Evolutionary conservation across 768 basidiomycete species (phyloP).

Genomic region (Rhodotorula paludigena): DNA sequence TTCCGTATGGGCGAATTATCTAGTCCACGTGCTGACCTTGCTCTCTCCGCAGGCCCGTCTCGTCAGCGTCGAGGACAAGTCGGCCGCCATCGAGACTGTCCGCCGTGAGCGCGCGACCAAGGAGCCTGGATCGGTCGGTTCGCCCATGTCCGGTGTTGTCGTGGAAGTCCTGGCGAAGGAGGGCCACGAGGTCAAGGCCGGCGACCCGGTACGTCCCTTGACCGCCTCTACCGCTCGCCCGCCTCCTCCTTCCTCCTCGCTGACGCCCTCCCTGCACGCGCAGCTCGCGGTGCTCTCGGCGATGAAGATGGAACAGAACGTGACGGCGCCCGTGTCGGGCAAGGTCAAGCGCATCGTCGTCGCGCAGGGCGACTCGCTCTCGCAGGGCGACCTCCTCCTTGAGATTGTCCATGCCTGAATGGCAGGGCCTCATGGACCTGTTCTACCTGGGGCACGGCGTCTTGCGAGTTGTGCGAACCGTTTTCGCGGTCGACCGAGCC

Average conservation of each 20-base stretch:
- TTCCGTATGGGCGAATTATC: too few relatives aligned
- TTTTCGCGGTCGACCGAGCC: too few relatives aligned
- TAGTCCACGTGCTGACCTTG: too few relatives aligned
- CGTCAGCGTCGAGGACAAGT: conserved; percentile 91
- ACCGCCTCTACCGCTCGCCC: conserved; percentile 51
- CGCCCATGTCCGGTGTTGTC: conserved; percentile 65
- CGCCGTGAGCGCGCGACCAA: conserved; percentile 84
- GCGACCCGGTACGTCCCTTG: conserved; percentile 91
- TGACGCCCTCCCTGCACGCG: neutral
- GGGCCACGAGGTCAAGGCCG: conserved; percentile 95
- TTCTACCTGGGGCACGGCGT: too few relatives aligned
- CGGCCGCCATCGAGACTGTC: conserved; percentile 90
- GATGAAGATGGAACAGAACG: conserved; percentile 83
- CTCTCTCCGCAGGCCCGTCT: conserved; percentile 63
- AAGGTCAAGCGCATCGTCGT: conserved; percentile 91
- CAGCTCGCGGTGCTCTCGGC: conserved; percentile 28
- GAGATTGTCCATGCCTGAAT: conserved; percentile 24
- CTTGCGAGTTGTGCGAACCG: too few relatives aligned
- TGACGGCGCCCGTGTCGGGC: conserved; percentile 93
- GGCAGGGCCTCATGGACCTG: too few relatives aligned
- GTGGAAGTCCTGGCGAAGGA: conserved; percentile 98
- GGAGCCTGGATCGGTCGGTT: conserved; percentile 95
- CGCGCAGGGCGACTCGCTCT: conserved; percentile 75
- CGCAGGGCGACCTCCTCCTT: conserved; percentile 35
- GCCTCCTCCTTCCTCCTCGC: neutral